Conservation (phyloP, 2,329 filamentous ascomycete genomes). For the Pestalotiopsis sp. region DNA sequence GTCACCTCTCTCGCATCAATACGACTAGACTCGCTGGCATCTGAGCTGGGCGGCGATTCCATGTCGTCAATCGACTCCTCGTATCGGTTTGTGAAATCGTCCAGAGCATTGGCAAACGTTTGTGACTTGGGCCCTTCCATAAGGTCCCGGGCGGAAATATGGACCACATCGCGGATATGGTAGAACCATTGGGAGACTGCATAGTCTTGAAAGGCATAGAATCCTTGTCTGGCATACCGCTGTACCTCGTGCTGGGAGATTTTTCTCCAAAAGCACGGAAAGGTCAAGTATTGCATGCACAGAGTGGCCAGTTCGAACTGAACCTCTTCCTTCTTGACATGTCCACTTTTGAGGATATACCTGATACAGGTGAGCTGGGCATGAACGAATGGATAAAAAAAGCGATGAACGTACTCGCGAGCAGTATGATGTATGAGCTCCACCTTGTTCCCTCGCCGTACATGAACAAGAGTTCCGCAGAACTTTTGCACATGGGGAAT, state of each 20-base stretch:
- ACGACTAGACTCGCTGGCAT: neutral
- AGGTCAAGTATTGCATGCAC: slow-evolving; percentile 37
- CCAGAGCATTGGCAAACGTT: slow-evolving; percentile 12
- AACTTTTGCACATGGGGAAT: slow-evolving; percentile 30
- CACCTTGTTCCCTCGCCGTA: slow-evolving; percentile 32
- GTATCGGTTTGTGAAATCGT: slow-evolving; percentile 5
- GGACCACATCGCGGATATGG: slow-evolving; percentile 23
- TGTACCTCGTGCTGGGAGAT: slow-evolving; percentile 18
- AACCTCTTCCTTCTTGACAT: slow-evolving; percentile 25
- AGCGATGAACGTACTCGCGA: slow-evolving; percentile 28
- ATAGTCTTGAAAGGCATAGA: slow-evolving; percentile 42
- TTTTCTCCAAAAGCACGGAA: slow-evolving; percentile 30
- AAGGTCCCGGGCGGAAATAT: neutral
- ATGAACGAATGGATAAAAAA: neutral
- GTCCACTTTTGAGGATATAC: slow-evolving; percentile 25
- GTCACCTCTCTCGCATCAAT: neutral
- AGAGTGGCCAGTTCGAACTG: slow-evolving; percentile 33
- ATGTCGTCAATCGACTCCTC: neutral
- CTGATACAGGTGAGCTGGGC: slow-evolving; percentile 3
- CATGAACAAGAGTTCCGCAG: slow-evolving; percentile 40
- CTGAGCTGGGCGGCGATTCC: neutral
- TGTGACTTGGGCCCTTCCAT: neutral
- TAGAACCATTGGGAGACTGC: slow-evolving; percentile 35
- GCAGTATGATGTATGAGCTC: slow-evolving; percentile 42
- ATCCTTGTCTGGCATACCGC: slow-evolving; percentile 23